Evolutionary conservation across 2,329 filamentous ascomycete species (phyloP).

Genomic region (Coniochaeta hoffmannii): DNA sequence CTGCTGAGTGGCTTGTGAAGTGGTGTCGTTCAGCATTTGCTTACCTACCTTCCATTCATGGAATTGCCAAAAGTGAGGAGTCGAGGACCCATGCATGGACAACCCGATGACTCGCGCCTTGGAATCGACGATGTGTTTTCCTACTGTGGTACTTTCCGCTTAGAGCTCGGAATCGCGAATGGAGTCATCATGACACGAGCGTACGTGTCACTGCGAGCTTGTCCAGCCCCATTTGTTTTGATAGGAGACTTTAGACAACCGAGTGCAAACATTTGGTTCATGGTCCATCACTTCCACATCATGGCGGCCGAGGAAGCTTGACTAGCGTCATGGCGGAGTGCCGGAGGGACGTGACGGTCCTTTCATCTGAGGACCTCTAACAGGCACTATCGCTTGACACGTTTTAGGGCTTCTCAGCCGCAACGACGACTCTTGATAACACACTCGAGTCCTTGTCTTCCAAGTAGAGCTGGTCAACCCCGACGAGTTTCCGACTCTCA

Average conservation of each 20-base stretch:
- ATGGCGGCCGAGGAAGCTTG: not conserved
- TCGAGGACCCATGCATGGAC: not conserved
- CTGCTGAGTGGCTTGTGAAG: not conserved
- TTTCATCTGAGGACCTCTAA: not conserved
- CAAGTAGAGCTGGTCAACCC: not conserved
- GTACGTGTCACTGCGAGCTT: not conserved
- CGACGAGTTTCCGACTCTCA: not conserved
- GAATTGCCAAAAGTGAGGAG: not conserved
- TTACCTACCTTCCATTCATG: not conserved
- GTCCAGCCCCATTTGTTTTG: not conserved
- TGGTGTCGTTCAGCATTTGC: not conserved
- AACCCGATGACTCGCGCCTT: not conserved
- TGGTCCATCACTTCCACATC: not conserved
- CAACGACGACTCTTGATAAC: not conserved
- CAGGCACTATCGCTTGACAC: not conserved
- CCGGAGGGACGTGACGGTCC: not conserved
- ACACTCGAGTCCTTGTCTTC: not conserved
- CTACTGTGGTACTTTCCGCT: too few species aligned
- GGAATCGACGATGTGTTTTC: not conserved
- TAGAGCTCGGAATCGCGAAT: not conserved
- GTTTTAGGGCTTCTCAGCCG: not conserved
- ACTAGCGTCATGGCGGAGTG: not conserved
- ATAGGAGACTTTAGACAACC: not conserved
- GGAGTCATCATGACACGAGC: not conserved
- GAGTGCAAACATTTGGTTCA: not conserved